Percentiles rank a stretch among this genome's conserved stretches.
Conservation (phyloP, 352 stramenopile species). For the Phytophthora colocasiae region DNA sequence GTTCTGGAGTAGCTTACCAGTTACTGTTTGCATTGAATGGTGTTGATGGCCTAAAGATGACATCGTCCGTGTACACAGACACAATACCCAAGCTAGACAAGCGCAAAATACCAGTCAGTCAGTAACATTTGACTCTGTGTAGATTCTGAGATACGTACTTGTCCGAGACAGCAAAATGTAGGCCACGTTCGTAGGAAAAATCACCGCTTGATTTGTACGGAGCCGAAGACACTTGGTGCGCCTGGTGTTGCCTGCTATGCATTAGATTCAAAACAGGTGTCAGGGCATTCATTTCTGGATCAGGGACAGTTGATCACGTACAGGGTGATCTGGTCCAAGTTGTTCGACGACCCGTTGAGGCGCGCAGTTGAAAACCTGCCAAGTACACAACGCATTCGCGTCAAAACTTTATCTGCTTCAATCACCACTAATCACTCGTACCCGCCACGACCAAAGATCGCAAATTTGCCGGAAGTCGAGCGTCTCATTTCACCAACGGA, state of each 20-base stretch:
- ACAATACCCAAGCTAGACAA: constrained; percentile 55
- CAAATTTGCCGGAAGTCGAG: constrained; percentile 52
- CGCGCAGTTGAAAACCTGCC: constrained; percentile 51
- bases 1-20: neutral
- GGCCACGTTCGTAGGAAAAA: constrained; percentile 60
- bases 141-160: constrained; percentile 47
- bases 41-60: constrained; percentile 22
- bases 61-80: constrained; percentile 58
- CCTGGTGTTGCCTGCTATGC: constrained; percentile 30
- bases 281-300: neutral
- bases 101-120: constrained; percentile 11
- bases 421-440: constrained; percentile 23
- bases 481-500: constrained; percentile 65
- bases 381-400: neutral
- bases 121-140: neutral
- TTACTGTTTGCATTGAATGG: constrained; percentile 18
- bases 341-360: constrained; percentile 30
- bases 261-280: constrained; percentile 1
- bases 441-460: constrained; percentile 73
- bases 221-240: constrained; percentile 20
- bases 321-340: constrained; percentile 42
- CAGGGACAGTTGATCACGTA: constrained; percentile 25
- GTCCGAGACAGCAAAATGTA: constrained; percentile 74
- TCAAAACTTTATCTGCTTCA: neutral
- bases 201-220: constrained; percentile 81